Percentiles rank a stretch among this genome's conserved stretches.
Evolutionary conservation across 345 rosid genomes (phyloP).

Genomic region (Salix dunnii): DNA sequence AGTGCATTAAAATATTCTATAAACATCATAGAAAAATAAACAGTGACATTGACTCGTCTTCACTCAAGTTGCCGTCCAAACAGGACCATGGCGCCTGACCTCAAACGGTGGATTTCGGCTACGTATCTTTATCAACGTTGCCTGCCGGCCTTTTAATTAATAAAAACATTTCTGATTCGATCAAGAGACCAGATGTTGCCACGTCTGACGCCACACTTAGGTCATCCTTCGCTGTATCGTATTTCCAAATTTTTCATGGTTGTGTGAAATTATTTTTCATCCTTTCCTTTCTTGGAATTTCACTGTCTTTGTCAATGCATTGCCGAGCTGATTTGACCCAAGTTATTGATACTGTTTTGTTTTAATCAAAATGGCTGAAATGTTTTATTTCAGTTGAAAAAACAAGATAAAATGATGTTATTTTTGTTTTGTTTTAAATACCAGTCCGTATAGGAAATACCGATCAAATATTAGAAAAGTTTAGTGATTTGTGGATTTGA

Average conservation of each 20-base stretch:
- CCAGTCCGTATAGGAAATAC: no score
- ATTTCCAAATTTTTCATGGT: no score
- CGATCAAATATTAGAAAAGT: no score
- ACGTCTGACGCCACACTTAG: conserved; percentile 18
- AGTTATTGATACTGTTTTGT: no score
- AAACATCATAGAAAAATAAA: no score
- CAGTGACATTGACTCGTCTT: not conserved
- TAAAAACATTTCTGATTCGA: not conserved
- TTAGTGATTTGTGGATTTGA: no score
- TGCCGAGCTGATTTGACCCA: not conserved
- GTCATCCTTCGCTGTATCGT: not conserved
- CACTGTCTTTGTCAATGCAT: conserved; percentile 12
- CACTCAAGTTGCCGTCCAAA: conserved; percentile 25
- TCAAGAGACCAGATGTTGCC: conserved; percentile 10
- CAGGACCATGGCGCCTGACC: not conserved
- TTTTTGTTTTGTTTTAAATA: no score
- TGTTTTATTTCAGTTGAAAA: no score
- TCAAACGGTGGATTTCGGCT: not conserved
- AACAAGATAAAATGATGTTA: no score
- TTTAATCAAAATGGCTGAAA: no score
- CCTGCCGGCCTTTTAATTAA: conserved; percentile 32
- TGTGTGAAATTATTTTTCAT: not conserved
- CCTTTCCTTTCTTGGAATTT: not conserved
- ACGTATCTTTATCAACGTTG: conserved; percentile 16
- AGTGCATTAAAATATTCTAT: no score